Evolutionary conservation across 2,329 filamentous ascomycete species (phyloP).

Genomic region (Monilinia aucupariae): DNA sequence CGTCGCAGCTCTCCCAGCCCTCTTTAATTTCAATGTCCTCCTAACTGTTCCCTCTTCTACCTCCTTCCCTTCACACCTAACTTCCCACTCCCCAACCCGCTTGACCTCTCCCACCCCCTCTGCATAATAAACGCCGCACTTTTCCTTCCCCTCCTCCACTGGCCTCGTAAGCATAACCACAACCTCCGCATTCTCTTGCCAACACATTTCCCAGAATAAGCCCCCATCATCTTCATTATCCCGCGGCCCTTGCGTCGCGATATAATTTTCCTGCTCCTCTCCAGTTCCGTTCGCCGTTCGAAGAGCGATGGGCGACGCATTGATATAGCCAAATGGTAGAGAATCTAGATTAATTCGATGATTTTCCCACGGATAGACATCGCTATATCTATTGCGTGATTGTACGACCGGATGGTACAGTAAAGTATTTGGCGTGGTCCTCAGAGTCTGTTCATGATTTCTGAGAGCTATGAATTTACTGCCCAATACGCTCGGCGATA

Average conservation of each 20-base stretch:
- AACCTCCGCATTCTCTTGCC: slow-evolving; percentile 17
- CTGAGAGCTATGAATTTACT: slow-evolving; percentile 17
- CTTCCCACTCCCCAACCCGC: slow-evolving; percentile 16
- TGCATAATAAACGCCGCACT: slow-evolving; percentile 23
- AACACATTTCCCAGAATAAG: slow-evolving; percentile 18
- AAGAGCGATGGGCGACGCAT: slow-evolving; percentile 59
- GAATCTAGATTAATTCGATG: slow-evolving; percentile 80
- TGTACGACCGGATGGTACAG: slow-evolving; percentile 9
- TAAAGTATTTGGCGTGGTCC: slow-evolving; percentile 10
- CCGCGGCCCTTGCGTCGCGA: slow-evolving; percentile 21
- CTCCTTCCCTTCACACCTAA: slow-evolving; percentile 14
- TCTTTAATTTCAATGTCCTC: slow-evolving; percentile 17
- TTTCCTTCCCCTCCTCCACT: slow-evolving; percentile 19
- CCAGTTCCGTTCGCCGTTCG: slow-evolving; percentile 20
- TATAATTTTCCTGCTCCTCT: slow-evolving; percentile 30
- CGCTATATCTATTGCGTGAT: slow-evolving; percentile 72
- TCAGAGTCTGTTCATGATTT: slow-evolving; percentile 15
- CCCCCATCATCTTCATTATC: slow-evolving; percentile 15
- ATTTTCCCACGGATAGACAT: slow-evolving; percentile 82
- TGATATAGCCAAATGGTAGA: slow-evolving; percentile 68
- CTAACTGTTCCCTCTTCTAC: slow-evolving; percentile 16
- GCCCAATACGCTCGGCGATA: not conserved
- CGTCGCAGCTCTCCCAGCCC: not conserved
- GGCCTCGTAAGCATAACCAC: slow-evolving; percentile 22
- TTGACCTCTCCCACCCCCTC: slow-evolving; percentile 17